These are phyloP conservation scores for Dothistroma septosporum DNA, from an alignment of 2,329 filamentous ascomycete genomes.

Conservation along the genomic window DNA sequence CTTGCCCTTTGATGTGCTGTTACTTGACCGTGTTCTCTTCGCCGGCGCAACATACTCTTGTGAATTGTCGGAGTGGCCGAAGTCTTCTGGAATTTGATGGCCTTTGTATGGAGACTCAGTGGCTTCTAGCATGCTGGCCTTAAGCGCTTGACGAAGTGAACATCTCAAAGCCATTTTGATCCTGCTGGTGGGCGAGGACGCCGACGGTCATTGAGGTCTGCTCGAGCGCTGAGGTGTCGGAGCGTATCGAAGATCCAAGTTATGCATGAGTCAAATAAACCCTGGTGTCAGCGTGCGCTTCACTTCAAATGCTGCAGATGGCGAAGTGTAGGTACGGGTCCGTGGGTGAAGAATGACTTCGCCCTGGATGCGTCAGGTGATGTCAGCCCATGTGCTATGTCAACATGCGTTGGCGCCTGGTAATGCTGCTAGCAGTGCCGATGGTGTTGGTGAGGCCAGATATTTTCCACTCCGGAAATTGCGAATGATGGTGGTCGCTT, in stretches of 20 bases:
- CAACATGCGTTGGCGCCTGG: not conserved
- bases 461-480: not conserved
- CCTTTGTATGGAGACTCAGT: not conserved
- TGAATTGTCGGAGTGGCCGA: not conserved
- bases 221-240: no score
- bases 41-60: not conserved
- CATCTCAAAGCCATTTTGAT: not conserved
- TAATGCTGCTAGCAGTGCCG: not conserved
- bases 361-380: not conserved
- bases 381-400: not conserved
- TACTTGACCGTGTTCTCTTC: not conserved
- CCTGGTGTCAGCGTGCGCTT: no score
- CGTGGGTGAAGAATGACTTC: not conserved
- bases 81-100: not conserved
- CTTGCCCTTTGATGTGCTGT: not conserved
- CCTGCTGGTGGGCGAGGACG: not conserved
- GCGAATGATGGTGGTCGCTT: not conserved
- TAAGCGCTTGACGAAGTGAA: not conserved
- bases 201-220: not conserved
- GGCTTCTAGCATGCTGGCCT: not conserved
- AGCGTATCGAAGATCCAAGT: no score
- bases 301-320: not conserved
- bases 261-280: no score
- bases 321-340: not conserved
- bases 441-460: not conserved